Percentiles rank a stretch among this genome's conserved stretches.
Evolutionary conservation across 768 basidiomycete genomes (phyloP).

Genomic region (Pleurotus tuoliensis): DNA sequence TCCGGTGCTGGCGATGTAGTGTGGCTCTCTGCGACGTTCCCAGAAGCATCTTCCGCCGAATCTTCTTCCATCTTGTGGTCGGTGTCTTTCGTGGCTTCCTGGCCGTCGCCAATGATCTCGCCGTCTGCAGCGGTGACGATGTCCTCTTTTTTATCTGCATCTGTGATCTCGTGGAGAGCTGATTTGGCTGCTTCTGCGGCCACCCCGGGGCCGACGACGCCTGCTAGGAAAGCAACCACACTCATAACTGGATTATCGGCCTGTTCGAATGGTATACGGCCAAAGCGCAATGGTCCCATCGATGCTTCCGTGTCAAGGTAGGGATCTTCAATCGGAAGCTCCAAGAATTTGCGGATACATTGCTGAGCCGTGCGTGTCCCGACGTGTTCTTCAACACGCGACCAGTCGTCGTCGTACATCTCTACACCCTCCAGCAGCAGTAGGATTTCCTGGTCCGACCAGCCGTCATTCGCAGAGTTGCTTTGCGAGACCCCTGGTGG

Average conservation of each 20-base stretch:
- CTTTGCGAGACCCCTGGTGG: conserved; percentile 36
- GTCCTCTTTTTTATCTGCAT: conserved; percentile 43
- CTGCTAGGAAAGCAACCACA: conserved; percentile 95
- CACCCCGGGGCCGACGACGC: conserved; percentile 84
- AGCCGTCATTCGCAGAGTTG: conserved; percentile 52
- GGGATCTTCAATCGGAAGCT: conserved; percentile 94
- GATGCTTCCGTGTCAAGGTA: conserved; percentile 78
- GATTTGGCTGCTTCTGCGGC: conserved; percentile 93
- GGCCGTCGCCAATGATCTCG: conserved; percentile 25
- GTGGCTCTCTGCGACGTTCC: conserved; percentile 13
- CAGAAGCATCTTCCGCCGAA: conserved; percentile 16
- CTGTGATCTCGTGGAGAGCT: conserved; percentile 77
- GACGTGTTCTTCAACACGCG: conserved; percentile 88
- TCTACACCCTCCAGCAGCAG: conserved; percentile 93
- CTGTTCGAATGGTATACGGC: conserved; percentile 86
- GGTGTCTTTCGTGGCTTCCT: conserved; percentile 19
- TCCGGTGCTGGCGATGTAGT: conserved; percentile 25
- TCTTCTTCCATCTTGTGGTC: conserved; percentile 48
- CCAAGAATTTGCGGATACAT: conserved; percentile 93
- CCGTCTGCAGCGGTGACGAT: conserved; percentile 20
- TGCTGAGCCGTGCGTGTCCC: conserved; percentile 89
- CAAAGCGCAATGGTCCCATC: conserved; percentile 71
- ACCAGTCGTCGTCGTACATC: conserved; percentile 99
- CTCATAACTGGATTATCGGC: conserved; percentile 98
- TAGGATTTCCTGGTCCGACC: conserved; percentile 90